These are phyloP conservation scores for Pichia sp. DNA, from an alignment of 1,139 yeast genomes.

Conservation along the genomic window DNA sequence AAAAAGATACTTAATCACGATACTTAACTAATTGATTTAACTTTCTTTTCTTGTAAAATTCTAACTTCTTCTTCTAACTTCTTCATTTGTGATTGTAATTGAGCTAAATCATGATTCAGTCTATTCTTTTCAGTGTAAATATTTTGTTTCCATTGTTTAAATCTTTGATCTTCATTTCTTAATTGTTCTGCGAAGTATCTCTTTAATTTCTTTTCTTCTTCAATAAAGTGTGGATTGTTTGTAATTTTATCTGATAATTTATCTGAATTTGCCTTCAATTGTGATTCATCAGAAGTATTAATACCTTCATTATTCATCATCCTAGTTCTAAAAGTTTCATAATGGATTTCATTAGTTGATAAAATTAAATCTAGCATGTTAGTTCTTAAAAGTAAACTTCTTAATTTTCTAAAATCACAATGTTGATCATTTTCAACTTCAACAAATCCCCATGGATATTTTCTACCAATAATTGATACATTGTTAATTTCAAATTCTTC, in stretches of 20 bases:
- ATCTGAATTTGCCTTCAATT: slow-evolving; percentile 23
- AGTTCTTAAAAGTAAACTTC: slow-evolving; percentile 82
- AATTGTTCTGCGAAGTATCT: slow-evolving; percentile 97
- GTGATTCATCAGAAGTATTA: slow-evolving; percentile 23
- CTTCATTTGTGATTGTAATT: slow-evolving; percentile 69
- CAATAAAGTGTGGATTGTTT: slow-evolving; percentile 85
- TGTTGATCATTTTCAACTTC: slow-evolving; percentile 95
- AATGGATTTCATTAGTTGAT: slow-evolving; percentile 89
- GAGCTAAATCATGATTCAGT: slow-evolving; percentile 88
- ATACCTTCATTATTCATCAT: slow-evolving; percentile 54
- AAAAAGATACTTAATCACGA: no score
- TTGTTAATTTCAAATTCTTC: slow-evolving; percentile 80
- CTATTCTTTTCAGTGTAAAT: slow-evolving; percentile 92
- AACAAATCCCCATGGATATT: slow-evolving; percentile 96
- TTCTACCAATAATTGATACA: slow-evolving; percentile 76
- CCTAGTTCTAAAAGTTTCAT: slow-evolving; percentile 77
- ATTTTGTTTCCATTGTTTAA: slow-evolving; percentile 97
- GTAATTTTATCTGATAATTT: slow-evolving; percentile 34
- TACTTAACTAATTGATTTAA: slow-evolving; percentile 19
- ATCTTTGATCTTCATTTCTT: slow-evolving; percentile 92
- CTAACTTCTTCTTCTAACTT: slow-evolving; percentile 69
- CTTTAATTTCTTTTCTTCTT: slow-evolving; percentile 92
- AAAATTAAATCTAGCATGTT: slow-evolving; percentile 86
- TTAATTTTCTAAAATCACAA: slow-evolving; percentile 89
- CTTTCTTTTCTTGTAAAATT: slow-evolving; percentile 52